Evolutionary conservation across 2,329 filamentous ascomycete genomes (phyloP).

Genomic region (Talaromyces sp.): DNA sequence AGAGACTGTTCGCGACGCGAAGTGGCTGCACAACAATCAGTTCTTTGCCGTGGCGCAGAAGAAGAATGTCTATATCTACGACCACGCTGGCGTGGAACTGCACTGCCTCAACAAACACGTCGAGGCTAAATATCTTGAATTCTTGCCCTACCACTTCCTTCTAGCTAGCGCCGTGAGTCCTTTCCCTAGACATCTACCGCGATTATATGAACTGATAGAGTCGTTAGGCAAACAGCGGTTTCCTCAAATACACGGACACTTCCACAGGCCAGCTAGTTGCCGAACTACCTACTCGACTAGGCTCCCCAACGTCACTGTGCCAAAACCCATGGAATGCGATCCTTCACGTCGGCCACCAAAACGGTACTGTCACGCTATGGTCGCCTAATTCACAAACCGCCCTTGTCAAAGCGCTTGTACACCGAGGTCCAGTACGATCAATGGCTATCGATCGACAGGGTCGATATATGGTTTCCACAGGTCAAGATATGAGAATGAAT

Average conservation of each 20-base stretch:
- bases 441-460: conserved; percentile 84
- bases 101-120: conserved; percentile 87
- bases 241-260: conserved; percentile 90
- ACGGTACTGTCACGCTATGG: conserved; percentile 92
- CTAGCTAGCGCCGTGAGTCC: conserved; percentile 72
- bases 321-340: conserved; percentile 94
- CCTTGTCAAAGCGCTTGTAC: conserved; percentile 84
- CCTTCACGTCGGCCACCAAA: conserved; percentile 88
- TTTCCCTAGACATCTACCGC: background rate
- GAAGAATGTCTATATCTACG: conserved; percentile 96
- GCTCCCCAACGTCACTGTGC: conserved; percentile 74
- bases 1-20: conserved; percentile 84
- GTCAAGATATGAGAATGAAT: conserved; percentile 86
- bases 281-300: conserved; percentile 79
- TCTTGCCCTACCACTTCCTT: conserved; percentile 92
- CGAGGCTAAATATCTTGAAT: conserved; percentile 91
- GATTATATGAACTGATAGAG: background rate
- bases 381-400: conserved; percentile 85
- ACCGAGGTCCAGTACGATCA: conserved; percentile 81
- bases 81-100: conserved; percentile 81
- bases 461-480: conserved; percentile 90
- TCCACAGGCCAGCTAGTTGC: conserved; percentile 86
- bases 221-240: conserved; percentile 67
- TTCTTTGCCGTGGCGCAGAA: conserved; percentile 93
- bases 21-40: conserved; percentile 93